Conservation (phyloP, 1,284 basidiomycete species). For the Blastosporella zonata region DNA sequence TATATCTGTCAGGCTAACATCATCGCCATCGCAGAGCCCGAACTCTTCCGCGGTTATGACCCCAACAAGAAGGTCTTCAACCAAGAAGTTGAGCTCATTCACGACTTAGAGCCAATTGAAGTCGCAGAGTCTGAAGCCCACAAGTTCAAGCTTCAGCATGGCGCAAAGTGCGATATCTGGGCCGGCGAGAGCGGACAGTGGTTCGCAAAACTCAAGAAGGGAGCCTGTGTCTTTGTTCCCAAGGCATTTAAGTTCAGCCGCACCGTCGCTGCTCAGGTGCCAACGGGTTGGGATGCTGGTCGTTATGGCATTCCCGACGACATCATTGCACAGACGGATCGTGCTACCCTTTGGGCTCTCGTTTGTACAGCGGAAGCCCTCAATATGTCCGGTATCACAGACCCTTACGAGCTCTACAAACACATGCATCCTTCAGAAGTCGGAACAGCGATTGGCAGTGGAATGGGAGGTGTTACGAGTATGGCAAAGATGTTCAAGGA, state of each 20-base stretch:
- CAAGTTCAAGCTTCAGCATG: slow-evolving; percentile 96
- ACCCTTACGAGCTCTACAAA: slow-evolving; percentile 96
- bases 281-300: slow-evolving; percentile 95
- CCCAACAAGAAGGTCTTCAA: slow-evolving; percentile 96
- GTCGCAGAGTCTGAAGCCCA: slow-evolving; percentile 88
- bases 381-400: slow-evolving; percentile 95
- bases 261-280: slow-evolving; percentile 93
- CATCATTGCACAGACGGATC: slow-evolving; percentile 92
- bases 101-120: slow-evolving; percentile 96
- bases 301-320: slow-evolving; percentile 98
- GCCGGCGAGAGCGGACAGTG: slow-evolving; percentile 87
- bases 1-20: not conserved
- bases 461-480: slow-evolving; percentile 94
- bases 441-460: slow-evolving; percentile 88
- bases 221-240: slow-evolving; percentile 89
- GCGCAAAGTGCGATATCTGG: slow-evolving; percentile 96
- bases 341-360: slow-evolving; percentile 95
- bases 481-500: slow-evolving; percentile 98
- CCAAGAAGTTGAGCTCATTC: slow-evolving; percentile 95
- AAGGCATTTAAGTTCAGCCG: slow-evolving; percentile 96
- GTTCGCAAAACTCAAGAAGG: slow-evolving; percentile 99
- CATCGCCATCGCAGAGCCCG: slow-evolving; percentile 69
- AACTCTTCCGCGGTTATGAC: slow-evolving; percentile 96
- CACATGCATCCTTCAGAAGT: slow-evolving; percentile 96
- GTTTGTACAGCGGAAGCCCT: slow-evolving; percentile 94